Evolutionary conservation across 148 eudicot genomes (phyloP).

Genomic region (Rhododendron molle): DNA sequence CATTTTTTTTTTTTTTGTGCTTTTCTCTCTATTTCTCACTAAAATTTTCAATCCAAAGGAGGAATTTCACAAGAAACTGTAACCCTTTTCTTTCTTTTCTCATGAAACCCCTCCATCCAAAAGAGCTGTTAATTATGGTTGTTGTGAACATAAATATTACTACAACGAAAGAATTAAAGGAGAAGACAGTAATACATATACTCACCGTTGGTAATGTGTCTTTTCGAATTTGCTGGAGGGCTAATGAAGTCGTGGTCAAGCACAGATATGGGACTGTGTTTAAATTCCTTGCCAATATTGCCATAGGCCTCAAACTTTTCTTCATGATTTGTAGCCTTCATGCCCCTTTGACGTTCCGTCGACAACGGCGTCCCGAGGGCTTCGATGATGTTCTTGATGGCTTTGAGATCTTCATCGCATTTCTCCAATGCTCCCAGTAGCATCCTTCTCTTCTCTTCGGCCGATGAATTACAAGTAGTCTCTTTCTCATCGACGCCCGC

Average conservation of each 20-base stretch:
- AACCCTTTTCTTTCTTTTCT: too few species aligned
- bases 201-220: conserved; percentile 5
- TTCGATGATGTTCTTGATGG: conserved; percentile 50
- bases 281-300: neutral
- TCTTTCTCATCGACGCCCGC: conserved; percentile 43
- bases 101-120: too few species aligned
- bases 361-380: conserved; percentile 30
- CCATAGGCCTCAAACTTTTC: neutral
- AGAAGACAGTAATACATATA: neutral
- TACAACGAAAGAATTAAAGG: neutral
- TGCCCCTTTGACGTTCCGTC: neutral
- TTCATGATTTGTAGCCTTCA: neutral
- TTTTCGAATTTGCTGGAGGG: conserved; percentile 10
- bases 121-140: too few species aligned
- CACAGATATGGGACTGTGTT: conserved; percentile 49
- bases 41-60: too few species aligned
- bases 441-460: conserved; percentile 46
- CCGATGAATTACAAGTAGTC: neutral
- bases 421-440: conserved; percentile 65
- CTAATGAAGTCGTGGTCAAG: conserved; percentile 18
- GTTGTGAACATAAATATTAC: too few species aligned
- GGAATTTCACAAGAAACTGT: too few species aligned
- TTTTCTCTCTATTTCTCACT: too few species aligned
- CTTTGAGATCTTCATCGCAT: conserved; percentile 70
- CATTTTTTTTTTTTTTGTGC: too few species aligned